These are phyloP conservation scores for Cladophialophora psammophila DNA, from an alignment of 2,329 filamentous ascomycete species.

Conservation along the genomic window DNA sequence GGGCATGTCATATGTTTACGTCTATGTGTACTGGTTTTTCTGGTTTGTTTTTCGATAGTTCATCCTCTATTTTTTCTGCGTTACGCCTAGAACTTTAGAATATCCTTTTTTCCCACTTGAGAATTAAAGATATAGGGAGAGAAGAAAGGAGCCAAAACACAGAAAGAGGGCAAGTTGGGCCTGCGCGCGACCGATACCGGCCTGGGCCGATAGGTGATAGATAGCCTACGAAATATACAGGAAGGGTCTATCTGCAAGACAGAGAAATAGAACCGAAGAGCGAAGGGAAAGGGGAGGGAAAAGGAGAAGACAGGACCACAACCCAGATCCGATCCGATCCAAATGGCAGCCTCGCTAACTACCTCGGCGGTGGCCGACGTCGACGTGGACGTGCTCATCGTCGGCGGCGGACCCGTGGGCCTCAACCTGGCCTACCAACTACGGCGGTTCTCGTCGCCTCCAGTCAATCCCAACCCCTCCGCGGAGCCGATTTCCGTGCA, in stretches of 20 bases:
- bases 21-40: background rate
- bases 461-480: conserved; percentile 10
- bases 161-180: no score
- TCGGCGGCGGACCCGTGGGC: conserved; percentile 37
- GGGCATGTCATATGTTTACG: background rate
- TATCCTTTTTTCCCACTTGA: no score
- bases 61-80: no score
- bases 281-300: background rate
- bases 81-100: no score
- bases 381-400: conserved; percentile 43
- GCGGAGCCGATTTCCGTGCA: conserved; percentile 47
- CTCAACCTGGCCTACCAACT: conserved; percentile 38
- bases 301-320: background rate
- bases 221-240: no score
- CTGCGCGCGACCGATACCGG: no score
- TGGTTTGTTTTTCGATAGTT: background rate
- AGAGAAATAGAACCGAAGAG: background rate
- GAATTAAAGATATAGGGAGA: no score
- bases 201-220: no score
- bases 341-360: conserved; percentile 11
- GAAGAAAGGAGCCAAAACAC: no score
- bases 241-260: no score
- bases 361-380: conserved; percentile 8
- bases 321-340: background rate
- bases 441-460: conserved; percentile 42